Evolutionary conservation across 108 stramenopile genomes (phyloP).

Genomic region (Parietichytrium sp.): DNA sequence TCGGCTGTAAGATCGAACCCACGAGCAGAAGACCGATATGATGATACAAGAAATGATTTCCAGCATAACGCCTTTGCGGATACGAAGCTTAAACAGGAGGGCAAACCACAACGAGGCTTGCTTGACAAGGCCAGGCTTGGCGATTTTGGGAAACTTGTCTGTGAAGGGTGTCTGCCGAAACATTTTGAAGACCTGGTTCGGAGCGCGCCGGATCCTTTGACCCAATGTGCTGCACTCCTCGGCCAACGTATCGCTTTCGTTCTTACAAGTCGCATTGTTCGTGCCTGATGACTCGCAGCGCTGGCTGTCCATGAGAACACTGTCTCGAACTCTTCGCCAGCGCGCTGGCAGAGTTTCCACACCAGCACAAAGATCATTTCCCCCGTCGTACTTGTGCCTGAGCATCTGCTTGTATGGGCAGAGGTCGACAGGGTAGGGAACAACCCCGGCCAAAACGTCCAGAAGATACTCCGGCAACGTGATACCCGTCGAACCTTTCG

Average conservation of each 20-base stretch:
- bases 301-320: neutral
- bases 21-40: constrained; percentile 5
- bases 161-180: too few species aligned
- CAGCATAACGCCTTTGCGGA: neutral
- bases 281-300: neutral
- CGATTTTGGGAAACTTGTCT: neutral
- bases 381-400: neutral
- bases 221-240: neutral
- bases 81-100: neutral
- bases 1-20: constrained; percentile 31
- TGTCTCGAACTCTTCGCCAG: too few species aligned
- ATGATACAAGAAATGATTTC: neutral
- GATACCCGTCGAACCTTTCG: neutral
- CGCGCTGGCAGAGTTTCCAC: too few species aligned
- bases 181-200: neutral
- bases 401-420: neutral
- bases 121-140: neutral
- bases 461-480: neutral
- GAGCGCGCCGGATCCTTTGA: neutral
- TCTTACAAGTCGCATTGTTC: neutral
- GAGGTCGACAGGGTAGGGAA: neutral
- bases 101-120: constrained; percentile 1
- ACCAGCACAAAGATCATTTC: too few species aligned
- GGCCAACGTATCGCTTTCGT: neutral
- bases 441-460: neutral